A percentile compares a stretch with the other conserved stretches of the same genome.
These are phyloP conservation scores for Aspergillus kassunensis DNA, from an alignment of 495 filamentous ascomycete genomes.

Conservation along the genomic window DNA sequence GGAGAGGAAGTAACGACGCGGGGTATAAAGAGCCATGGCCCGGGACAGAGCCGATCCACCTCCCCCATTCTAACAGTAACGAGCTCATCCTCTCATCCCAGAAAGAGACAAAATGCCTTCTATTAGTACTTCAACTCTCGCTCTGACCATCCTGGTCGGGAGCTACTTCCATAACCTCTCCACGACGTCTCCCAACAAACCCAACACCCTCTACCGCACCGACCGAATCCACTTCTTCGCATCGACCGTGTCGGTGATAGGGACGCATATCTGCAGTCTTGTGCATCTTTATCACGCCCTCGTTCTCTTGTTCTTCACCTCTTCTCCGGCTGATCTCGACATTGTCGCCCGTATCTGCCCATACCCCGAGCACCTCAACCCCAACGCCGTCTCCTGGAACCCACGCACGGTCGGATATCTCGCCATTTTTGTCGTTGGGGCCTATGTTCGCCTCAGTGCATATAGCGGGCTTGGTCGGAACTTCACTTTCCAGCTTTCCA, in stretches of 20 bases:
- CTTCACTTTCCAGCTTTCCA: slow-evolving; percentile 46
- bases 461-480: slow-evolving; percentile 32
- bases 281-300: slow-evolving; percentile 2
- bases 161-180: slow-evolving; percentile 1
- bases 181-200: slow-evolving; percentile 1
- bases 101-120: slow-evolving; percentile 3
- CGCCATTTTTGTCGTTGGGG: background rate
- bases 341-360: background rate
- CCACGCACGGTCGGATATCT: slow-evolving; percentile 1
- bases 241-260: background rate
- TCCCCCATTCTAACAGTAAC: background rate
- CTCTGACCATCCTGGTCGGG: background rate
- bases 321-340: background rate
- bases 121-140: background rate
- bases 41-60: no score
- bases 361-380: background rate
- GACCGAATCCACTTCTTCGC: slow-evolving; percentile 5
- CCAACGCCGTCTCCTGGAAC: background rate
- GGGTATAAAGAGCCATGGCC: background rate
- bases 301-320: background rate
- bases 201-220: background rate
- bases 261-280: background rate
- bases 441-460: background rate
- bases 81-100: no score
- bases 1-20: background rate